These are phyloP conservation scores for Fonsecaea pedrosoi DNA, from an alignment of 2,329 filamentous ascomycete genomes.

Conservation along the genomic window DNA sequence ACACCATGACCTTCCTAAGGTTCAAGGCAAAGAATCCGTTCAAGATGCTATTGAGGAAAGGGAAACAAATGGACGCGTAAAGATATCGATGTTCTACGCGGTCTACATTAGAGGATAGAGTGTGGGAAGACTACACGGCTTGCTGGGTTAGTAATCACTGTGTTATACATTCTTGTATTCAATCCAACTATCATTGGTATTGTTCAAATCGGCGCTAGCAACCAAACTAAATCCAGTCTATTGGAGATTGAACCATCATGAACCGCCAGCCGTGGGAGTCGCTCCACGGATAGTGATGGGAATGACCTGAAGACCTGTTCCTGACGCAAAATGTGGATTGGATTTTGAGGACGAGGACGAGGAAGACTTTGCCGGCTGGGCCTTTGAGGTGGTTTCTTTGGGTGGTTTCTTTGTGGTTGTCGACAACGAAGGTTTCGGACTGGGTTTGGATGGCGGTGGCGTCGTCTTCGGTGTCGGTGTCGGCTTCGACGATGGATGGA, in stretches of 20 bases:
- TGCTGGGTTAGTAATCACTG: neutral
- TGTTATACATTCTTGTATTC: neutral
- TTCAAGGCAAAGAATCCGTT: slow-evolving; percentile 38
- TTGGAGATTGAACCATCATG: neutral
- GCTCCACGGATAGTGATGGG: neutral
- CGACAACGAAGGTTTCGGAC: neutral
- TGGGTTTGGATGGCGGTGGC: neutral
- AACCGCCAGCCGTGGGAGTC: neutral
- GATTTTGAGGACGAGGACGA: neutral
- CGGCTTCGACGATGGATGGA: no score
- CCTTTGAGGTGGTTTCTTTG: neutral
- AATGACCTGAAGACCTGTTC: neutral
- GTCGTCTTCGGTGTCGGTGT: neutral
- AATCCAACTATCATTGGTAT: neutral
- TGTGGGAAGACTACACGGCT: neutral
- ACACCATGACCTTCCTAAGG: slow-evolving; percentile 33
- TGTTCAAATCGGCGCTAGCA: neutral
- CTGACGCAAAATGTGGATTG: neutral
- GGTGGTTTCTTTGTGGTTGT: neutral
- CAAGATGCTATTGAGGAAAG: slow-evolving; percentile 29
- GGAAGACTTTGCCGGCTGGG: neutral
- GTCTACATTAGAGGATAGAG: neutral
- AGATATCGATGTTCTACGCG: neutral
- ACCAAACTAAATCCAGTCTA: neutral
- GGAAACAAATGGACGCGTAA: slow-evolving; percentile 5